Percentiles rank a stretch among this genome's conserved stretches.
Conservation (phyloP, 164 flowering plant genomes). For the Vitis labrusca region DNA sequence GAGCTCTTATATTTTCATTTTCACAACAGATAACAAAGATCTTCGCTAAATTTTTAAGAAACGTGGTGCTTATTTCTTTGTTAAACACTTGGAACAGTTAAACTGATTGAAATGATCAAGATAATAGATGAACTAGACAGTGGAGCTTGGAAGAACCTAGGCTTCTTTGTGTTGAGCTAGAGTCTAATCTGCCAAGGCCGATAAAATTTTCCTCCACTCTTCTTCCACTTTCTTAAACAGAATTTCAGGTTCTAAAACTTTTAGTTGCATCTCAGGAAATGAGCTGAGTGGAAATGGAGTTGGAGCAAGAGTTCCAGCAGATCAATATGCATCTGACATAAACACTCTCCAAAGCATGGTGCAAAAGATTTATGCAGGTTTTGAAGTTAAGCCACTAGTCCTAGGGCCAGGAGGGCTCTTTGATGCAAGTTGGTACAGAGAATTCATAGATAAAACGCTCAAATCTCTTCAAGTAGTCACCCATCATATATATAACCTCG, state of each 20-base stretch:
- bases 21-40: too few species aligned
- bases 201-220: too few species aligned
- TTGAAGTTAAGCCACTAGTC: conserved; percentile 25
- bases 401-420: conserved; percentile 51
- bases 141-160: too few species aligned
- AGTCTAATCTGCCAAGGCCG: too few species aligned
- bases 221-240: too few species aligned
- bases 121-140: too few species aligned
- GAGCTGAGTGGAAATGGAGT: conserved; percentile 47
- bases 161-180: too few species aligned
- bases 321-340: conserved; percentile 39
- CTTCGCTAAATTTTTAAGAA: too few species aligned
- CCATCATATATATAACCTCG: conserved; percentile 51
- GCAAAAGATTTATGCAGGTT: conserved; percentile 25
- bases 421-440: conserved; percentile 34
- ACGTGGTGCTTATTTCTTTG: too few species aligned
- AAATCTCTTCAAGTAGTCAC: conserved; percentile 31
- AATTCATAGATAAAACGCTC: conserved; percentile 20
- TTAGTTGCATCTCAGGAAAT: conserved; percentile 35
- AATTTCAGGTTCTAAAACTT: background rate
- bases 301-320: conserved; percentile 38
- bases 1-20: background rate
- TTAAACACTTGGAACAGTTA: too few species aligned
- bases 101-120: too few species aligned
- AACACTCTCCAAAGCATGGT: conserved; percentile 27